Evolutionary conservation across 192 early-diverging fungal species (phyloP).

Genomic region (Rhizophagus sp.): DNA sequence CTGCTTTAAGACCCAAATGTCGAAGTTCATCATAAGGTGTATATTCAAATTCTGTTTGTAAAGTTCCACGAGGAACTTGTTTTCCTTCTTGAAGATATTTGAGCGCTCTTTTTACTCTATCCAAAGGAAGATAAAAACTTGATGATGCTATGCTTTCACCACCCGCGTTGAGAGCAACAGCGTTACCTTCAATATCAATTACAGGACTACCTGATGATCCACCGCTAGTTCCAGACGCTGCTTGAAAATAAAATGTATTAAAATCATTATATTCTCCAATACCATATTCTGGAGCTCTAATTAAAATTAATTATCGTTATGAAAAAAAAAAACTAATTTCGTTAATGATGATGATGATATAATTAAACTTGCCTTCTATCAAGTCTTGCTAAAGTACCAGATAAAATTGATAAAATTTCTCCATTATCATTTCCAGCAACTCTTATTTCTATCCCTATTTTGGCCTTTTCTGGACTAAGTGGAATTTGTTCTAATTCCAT

Average conservation of each 20-base stretch:
- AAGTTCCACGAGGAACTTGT: conserved; percentile 67
- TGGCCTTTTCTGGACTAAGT: conserved; percentile 65
- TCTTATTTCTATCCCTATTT: conserved; percentile 74
- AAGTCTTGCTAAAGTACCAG: conserved; percentile 70
- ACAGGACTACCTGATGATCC: conserved; percentile 81
- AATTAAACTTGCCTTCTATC: conserved; percentile 52
- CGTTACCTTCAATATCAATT: conserved; percentile 73
- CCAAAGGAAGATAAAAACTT: conserved; percentile 75
- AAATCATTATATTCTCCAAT: conserved; percentile 72
- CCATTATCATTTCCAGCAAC: conserved; percentile 81
- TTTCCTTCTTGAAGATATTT: conserved; percentile 55
- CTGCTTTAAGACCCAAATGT: conserved; percentile 67
- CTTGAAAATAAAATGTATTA: conserved; percentile 83
- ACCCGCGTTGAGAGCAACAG: conserved; percentile 78
- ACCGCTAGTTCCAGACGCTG: conserved; percentile 71
- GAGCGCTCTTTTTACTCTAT: conserved; percentile 69
- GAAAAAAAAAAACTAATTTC: background rate
- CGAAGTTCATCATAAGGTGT: conserved; percentile 70
- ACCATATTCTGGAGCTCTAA: conserved; percentile 69
- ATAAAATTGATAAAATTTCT: conserved; percentile 76
- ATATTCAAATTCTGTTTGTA: conserved; percentile 74
- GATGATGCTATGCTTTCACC: conserved; percentile 65
- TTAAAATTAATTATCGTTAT: background rate
- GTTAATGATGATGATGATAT: background rate
- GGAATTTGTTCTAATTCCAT: conserved; percentile 68